Percentiles rank a stretch among this genome's conserved stretches.
Conservation (phyloP, 1,284 basidiomycete genomes). For the Phellopilus nigrolimitatus region DNA sequence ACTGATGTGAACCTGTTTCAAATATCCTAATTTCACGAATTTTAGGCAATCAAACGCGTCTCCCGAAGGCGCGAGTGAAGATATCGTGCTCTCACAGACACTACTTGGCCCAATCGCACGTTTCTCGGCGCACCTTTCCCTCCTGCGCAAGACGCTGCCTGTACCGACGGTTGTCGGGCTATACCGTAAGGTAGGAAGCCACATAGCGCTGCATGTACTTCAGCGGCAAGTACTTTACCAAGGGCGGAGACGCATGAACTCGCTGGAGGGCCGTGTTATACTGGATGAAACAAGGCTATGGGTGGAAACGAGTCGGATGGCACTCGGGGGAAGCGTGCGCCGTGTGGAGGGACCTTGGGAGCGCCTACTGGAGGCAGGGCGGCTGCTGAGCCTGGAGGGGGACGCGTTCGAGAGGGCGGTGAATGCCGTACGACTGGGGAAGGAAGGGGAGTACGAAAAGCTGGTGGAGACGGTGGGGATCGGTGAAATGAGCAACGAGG, state of each 20-base stretch:
- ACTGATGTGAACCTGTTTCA: slow-evolving; percentile 5
- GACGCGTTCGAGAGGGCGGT: slow-evolving; percentile 42
- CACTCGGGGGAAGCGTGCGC: slow-evolving; percentile 42
- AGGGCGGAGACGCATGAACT: slow-evolving; percentile 54
- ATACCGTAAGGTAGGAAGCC: slow-evolving; percentile 66
- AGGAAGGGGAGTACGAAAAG: slow-evolving; percentile 34
- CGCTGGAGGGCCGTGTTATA: slow-evolving; percentile 50
- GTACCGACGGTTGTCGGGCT: slow-evolving; percentile 47
- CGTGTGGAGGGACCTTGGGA: slow-evolving; percentile 70
- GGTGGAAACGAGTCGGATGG: slow-evolving; percentile 66
- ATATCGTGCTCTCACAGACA: slow-evolving; percentile 56
- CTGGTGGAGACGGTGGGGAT: slow-evolving; percentile 44
- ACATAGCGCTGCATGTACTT: slow-evolving; percentile 68
- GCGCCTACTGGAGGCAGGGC: slow-evolving; percentile 60
- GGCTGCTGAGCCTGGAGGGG: slow-evolving; percentile 56
- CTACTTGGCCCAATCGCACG: slow-evolving; percentile 68
- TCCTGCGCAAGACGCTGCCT: slow-evolving; percentile 59
- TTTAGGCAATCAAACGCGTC: slow-evolving; percentile 23
- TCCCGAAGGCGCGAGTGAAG: slow-evolving; percentile 19
- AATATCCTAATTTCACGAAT: slow-evolving; percentile 2
- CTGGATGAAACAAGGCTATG: slow-evolving; percentile 71
- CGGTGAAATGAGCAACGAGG: slow-evolving; percentile 48
- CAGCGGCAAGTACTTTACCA: slow-evolving; percentile 80
- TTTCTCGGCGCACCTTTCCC: slow-evolving; percentile 66
- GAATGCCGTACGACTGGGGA: slow-evolving; percentile 34